These are phyloP conservation scores for Trifolium dubium DNA, from an alignment of 306 rosid genomes.

Conservation along the genomic window DNA sequence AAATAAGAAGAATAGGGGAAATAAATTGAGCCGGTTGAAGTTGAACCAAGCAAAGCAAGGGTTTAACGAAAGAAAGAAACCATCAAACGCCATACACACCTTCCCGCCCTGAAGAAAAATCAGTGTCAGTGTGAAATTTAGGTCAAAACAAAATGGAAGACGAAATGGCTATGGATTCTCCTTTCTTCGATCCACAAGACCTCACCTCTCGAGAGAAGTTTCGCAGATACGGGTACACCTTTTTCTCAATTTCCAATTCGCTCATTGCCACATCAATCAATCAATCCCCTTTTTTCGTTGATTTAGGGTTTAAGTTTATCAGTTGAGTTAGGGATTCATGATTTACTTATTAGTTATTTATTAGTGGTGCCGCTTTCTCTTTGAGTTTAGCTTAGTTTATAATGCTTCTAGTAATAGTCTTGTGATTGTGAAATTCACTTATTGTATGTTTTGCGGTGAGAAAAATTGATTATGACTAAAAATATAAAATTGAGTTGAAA, in stretches of 20 bases:
- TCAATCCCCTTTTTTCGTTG: not conserved
- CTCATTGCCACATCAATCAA: too few relatives aligned
- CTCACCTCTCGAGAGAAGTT: conserved; percentile 65
- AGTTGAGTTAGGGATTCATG: not conserved
- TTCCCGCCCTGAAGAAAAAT: conserved; percentile 41
- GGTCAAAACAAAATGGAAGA: conserved; percentile 50
- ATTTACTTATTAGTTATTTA: not conserved
- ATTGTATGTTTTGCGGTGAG: too few relatives aligned
- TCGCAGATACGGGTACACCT: conserved; percentile 80
- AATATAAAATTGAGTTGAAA: too few relatives aligned
- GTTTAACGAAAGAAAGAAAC: conserved; percentile 10
- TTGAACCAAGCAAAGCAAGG: conserved; percentile 12
- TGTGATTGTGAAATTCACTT: not conserved
- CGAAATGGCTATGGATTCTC: conserved; percentile 75
- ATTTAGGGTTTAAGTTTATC: conserved; percentile 20
- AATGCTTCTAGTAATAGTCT: not conserved
- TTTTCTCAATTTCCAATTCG: not conserved
- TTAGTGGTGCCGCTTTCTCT: not conserved
- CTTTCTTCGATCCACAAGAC: conserved; percentile 75
- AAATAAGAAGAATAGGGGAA: not conserved
- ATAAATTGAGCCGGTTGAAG: conserved; percentile 8
- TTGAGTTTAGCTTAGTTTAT: not conserved
- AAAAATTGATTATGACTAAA: too few relatives aligned
- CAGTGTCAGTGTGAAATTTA: conserved; percentile 41
- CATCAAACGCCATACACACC: not conserved